phyloP scores from a whole-genome alignment of 1,284 basidiomycete species.

The Vanrija sp. region DNA sequence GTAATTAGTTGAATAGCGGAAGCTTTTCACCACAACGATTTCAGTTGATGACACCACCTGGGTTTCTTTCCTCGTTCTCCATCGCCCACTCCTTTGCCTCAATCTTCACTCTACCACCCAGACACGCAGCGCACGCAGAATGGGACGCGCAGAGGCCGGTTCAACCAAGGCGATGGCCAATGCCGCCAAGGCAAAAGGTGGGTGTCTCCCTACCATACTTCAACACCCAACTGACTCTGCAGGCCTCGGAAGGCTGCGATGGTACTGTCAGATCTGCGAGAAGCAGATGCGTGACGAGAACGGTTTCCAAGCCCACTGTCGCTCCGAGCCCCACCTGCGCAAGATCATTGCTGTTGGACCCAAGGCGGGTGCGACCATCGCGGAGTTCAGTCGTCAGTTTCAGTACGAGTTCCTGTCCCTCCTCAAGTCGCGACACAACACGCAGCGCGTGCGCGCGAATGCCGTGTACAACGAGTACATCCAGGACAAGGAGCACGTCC shows the following conservation, averaged over 20 bases:
- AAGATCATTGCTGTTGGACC: conserved; percentile 96
- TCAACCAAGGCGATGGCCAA: conserved; percentile 88
- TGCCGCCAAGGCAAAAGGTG: conserved; percentile 89
- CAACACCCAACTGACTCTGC: conserved; percentile 1
- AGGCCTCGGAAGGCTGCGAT: conserved; percentile 80
- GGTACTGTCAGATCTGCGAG: conserved; percentile 88
- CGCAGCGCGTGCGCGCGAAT: conserved; percentile 89
- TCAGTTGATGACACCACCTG: background rate
- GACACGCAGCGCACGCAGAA: conserved; percentile 13
- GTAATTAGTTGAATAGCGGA: too few relatives aligned
- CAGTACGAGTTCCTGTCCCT: conserved; percentile 87
- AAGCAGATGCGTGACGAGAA: conserved; percentile 89
- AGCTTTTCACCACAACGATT: background rate
- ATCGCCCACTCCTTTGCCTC: background rate
- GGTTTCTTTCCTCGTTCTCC: background rate
- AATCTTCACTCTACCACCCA: background rate
- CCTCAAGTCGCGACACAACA: conserved; percentile 72
- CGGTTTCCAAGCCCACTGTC: conserved; percentile 62
- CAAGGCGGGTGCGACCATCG: conserved; percentile 83
- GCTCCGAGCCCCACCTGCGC: conserved; percentile 64
- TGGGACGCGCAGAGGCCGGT: conserved; percentile 62
- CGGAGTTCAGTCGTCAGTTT: conserved; percentile 84
- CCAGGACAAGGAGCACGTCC: conserved; percentile 86
- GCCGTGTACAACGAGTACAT: conserved; percentile 98
- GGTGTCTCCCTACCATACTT: conserved; percentile 4